phyloP scores from a whole-genome alignment of 116 monocot species.

The Posidonia oceanica region DNA sequence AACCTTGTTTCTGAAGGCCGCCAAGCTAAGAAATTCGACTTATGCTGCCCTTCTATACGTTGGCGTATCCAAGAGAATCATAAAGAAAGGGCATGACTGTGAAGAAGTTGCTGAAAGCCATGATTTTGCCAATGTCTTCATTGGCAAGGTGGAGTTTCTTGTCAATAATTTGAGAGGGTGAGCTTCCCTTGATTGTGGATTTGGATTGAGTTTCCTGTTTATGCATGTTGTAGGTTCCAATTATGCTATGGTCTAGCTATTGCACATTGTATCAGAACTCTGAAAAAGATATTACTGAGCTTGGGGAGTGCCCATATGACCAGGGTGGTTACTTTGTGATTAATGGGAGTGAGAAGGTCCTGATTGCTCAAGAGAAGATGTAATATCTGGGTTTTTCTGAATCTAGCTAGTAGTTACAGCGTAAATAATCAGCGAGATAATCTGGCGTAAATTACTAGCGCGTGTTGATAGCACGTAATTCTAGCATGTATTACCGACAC shows the following conservation, averaged over 20 bases:
- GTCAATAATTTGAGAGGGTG: neutral
- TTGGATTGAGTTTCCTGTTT: neutral
- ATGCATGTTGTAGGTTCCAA: slow-evolving; percentile 53
- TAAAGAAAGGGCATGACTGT: slow-evolving; percentile 95
- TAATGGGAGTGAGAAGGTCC: too few species aligned
- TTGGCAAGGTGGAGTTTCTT: slow-evolving; percentile 54
- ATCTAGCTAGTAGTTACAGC: too few species aligned
- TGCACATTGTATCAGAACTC: slow-evolving; percentile 91
- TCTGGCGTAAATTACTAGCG: too few species aligned
- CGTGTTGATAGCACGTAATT: too few species aligned
- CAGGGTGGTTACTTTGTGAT: slow-evolving; percentile 98
- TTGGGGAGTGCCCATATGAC: slow-evolving; percentile 96
- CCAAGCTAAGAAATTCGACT: slow-evolving; percentile 80
- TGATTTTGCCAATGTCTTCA: slow-evolving; percentile 93
- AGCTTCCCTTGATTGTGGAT: neutral
- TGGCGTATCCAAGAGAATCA: slow-evolving; percentile 74
- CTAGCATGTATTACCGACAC: too few species aligned
- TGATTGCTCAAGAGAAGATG: slow-evolving; percentile 99
- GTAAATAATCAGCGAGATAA: too few species aligned
- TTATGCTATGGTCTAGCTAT: slow-evolving; percentile 93
- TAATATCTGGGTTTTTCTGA: too few species aligned
- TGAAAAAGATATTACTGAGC: slow-evolving; percentile 90
- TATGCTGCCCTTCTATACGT: slow-evolving; percentile 92
- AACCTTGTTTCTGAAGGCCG: slow-evolving; percentile 88
- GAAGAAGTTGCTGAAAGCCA: slow-evolving; percentile 91